Conservation (phyloP, 75 land plant species). For the Cupressus sempervirens region DNA sequence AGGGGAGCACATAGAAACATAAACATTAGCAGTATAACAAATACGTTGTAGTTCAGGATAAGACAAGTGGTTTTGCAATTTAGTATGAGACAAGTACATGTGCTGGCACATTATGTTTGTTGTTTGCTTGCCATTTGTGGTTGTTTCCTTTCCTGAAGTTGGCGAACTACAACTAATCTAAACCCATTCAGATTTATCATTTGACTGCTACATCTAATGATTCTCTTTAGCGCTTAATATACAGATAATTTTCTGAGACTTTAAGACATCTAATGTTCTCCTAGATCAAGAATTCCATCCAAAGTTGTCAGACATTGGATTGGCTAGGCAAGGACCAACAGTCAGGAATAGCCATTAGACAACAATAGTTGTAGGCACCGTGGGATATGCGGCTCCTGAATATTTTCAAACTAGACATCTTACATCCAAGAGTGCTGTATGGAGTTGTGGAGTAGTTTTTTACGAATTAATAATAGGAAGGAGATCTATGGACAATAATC, state of each 20-base stretch:
- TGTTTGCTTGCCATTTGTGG: too few species aligned
- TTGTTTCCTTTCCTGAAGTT: too few species aligned
- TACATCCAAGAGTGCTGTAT: constrained; percentile 78
- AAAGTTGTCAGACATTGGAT: constrained; percentile 85
- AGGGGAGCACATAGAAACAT: too few species aligned
- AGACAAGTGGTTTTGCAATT: too few species aligned
- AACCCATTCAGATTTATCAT: too few species aligned
- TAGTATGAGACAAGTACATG: too few species aligned
- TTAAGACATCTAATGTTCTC: constrained; percentile 79
- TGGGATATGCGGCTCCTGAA: constrained; percentile 96
- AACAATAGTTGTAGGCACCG: constrained; percentile 80
- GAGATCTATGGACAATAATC: constrained; percentile 57
- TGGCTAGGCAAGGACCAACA: constrained; percentile 79
- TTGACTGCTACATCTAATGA: too few species aligned
- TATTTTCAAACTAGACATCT: constrained; percentile 88
- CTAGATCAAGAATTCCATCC: constrained; percentile 85
- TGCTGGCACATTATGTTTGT: too few species aligned
- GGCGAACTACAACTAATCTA: too few species aligned
- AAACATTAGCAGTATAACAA: too few species aligned
- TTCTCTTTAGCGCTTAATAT: too few species aligned
- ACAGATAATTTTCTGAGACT: constrained; percentile 89
- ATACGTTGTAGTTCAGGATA: too few species aligned
- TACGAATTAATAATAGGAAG: constrained; percentile 92
- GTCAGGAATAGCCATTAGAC: constrained; percentile 76
- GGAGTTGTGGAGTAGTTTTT: constrained; percentile 88